phyloP scores from a whole-genome alignment of 768 basidiomycete species.

The Termitomyces sp. region DNA sequence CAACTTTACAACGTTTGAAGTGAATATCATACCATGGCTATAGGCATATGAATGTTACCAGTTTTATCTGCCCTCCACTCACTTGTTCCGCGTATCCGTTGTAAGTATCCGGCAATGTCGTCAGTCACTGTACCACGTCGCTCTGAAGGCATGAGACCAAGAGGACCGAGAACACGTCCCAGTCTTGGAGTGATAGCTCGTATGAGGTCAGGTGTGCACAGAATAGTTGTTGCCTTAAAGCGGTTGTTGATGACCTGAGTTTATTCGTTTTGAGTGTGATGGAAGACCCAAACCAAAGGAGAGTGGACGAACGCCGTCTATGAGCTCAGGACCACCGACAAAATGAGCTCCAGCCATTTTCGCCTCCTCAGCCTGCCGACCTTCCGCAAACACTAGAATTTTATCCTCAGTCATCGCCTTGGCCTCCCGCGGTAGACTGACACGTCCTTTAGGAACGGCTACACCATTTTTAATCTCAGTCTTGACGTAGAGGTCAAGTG shows the following conservation, averaged over 20 bases:
- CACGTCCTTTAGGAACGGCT: constrained; percentile 85
- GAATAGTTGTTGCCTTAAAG: constrained; percentile 76
- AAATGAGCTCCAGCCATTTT: constrained; percentile 84
- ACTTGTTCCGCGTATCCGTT: constrained; percentile 71
- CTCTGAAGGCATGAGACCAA: constrained; percentile 94
- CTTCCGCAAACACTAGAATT: constrained; percentile 93
- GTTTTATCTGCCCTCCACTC: constrained; percentile 93
- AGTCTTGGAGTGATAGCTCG: constrained; percentile 76
- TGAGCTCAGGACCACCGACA: constrained; percentile 87
- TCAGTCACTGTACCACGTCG: constrained; percentile 93
- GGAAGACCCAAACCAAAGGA: not conserved
- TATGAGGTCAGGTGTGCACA: constrained; percentile 79
- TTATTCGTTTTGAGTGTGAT: constrained; percentile 3
- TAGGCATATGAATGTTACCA: constrained; percentile 80
- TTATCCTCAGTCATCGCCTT: constrained; percentile 67
- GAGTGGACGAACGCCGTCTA: constrained; percentile 67
- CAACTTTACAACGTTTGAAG: not conserved
- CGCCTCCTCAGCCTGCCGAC: constrained; percentile 77
- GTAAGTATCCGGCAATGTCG: constrained; percentile 79
- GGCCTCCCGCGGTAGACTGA: constrained; percentile 78
- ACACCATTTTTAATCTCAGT: constrained; percentile 76
- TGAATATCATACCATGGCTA: constrained; percentile 58
- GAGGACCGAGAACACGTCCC: constrained; percentile 76
- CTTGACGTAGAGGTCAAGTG: constrained; percentile 78
- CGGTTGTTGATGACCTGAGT: constrained; percentile 70